Conservation (phyloP, 306 rosid genomes). For the Urtica urens region DNA sequence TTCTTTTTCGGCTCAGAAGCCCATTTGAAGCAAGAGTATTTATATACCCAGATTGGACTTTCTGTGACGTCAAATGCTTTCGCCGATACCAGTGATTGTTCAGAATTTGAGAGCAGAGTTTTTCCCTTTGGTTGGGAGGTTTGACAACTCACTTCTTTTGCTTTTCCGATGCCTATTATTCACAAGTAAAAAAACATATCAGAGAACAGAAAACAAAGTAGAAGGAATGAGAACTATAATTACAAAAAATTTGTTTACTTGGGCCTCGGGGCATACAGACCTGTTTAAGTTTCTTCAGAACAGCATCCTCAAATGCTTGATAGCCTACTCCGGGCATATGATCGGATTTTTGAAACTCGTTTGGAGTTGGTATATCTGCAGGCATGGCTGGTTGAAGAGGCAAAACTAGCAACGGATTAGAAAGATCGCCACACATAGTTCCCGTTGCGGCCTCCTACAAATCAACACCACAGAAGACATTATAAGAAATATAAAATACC, state of each 20-base stretch:
- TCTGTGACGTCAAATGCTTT: too few relatives aligned
- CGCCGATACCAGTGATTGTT: too few relatives aligned
- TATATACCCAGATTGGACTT: too few relatives aligned
- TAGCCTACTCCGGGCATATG: constrained; percentile 68
- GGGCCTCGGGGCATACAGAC: constrained; percentile 17
- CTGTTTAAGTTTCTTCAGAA: constrained; percentile 65
- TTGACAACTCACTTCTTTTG: constrained; percentile 24
- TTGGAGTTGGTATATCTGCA: constrained; percentile 32
- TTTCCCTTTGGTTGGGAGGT: too few relatives aligned
- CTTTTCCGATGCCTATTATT: constrained; percentile 69
- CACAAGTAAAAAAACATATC: constrained; percentile 17
- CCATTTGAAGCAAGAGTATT: too few relatives aligned
- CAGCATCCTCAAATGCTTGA: constrained; percentile 74
- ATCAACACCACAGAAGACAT: constrained; percentile 9
- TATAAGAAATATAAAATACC: constrained; percentile 9
- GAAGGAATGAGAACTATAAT: neutral
- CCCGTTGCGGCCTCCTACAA: constrained; percentile 58
- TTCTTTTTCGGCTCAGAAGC: too few relatives aligned
- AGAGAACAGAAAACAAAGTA: neutral
- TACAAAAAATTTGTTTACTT: neutral
- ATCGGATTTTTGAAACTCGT: constrained; percentile 27
- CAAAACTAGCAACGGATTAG: constrained; percentile 67
- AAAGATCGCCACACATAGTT: constrained; percentile 52
- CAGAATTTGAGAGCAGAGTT: too few relatives aligned
- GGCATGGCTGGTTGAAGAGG: constrained; percentile 55